phyloP scores from a whole-genome alignment of 2,329 filamentous ascomycete genomes.

The Dothistroma pini region DNA sequence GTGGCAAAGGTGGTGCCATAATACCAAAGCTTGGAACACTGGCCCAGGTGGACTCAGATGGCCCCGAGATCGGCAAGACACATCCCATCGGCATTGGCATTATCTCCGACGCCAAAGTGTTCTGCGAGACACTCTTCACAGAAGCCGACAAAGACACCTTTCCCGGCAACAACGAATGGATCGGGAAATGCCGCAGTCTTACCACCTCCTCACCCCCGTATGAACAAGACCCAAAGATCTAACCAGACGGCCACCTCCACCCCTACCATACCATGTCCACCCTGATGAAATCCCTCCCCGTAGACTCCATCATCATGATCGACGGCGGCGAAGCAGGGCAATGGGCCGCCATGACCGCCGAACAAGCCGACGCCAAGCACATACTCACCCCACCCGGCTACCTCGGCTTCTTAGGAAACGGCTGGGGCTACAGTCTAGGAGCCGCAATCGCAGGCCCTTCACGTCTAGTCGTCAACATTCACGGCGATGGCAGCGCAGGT shows the following conservation, averaged over 20 bases:
- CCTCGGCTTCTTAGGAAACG: slow-evolving; percentile 47
- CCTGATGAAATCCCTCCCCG: slow-evolving; percentile 37
- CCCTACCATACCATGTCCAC: slow-evolving; percentile 43
- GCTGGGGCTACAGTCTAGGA: slow-evolving; percentile 46
- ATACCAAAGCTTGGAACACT: slow-evolving; percentile 40
- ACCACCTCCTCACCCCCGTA: slow-evolving; percentile 27
- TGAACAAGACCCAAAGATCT: slow-evolving; percentile 20
- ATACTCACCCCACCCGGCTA: slow-evolving; percentile 36
- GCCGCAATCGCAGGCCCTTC: slow-evolving; percentile 41
- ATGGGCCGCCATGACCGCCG: slow-evolving; percentile 36
- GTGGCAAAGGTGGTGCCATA: slow-evolving; percentile 16
- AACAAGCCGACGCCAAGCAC: slow-evolving; percentile 27
- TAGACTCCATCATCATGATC: slow-evolving; percentile 37
- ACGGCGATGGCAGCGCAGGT: slow-evolving; percentile 46
- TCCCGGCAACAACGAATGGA: slow-evolving; percentile 25
- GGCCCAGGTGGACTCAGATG: slow-evolving; percentile 44
- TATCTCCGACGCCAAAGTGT: slow-evolving; percentile 39
- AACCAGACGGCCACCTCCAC: slow-evolving; percentile 37
- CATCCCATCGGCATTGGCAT: slow-evolving; percentile 40
- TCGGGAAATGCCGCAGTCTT: slow-evolving; percentile 28
- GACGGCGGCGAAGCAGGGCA: slow-evolving; percentile 42
- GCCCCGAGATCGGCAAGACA: slow-evolving; percentile 43
- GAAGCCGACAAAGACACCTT: slow-evolving; percentile 9
- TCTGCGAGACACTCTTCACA: slow-evolving; percentile 29
- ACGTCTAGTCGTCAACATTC: slow-evolving; percentile 42